Base-by-base conservation (phyloP, 2,329 filamentous ascomycete genomes). In the Fusarium napiforme region DNA sequence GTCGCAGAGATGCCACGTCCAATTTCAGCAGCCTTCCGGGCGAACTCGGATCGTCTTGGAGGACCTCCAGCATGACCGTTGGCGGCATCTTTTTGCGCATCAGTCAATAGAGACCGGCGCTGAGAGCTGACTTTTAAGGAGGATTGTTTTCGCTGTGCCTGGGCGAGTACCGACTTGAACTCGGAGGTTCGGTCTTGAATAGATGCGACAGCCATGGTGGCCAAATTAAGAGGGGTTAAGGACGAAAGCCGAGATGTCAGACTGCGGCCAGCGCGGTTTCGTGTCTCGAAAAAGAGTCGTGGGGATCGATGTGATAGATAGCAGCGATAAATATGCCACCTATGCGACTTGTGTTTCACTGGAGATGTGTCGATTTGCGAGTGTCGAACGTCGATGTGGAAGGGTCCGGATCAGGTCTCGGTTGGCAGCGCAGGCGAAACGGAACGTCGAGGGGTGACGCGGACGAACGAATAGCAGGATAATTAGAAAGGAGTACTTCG, bases 161-260 rank as follows among this genome's bases (percentile, higher is more conserved):
- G 94, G 50, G 90, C 87, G 71, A 98, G 90, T 79, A 98, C 97
- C 73, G 95, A 93, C 82, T 92, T 93, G 88, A 99, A 99, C 87
- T 99, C 96, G 80, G 91, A 89, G 65, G 96, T 99, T 80, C 96
- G 94, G 86, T 99, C 96, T 87, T 99, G 96, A 82, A 98, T 97
- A 58, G 95, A 96, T 69, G 87, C 82, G 80, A 90, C 87, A 64
- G 89, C 89, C 90, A 92, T 92, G 58, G 70, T 81, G 80, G 60
- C 45, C 37, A 60, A 39, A 50, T 72, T 71, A 70, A 63, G 64
- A 67, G 63, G 64, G 66, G 64, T 66, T 64, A 63, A 52, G 62
- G 58, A 64, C 64, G 49, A 42, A 62, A 40, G 60, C 69, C 47
- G 74, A 75, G 66, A 72, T 71, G 69, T 57, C 58, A 45, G 72